These are phyloP conservation scores for Candida orba DNA, from an alignment of 805 yeast species.

Conservation along the genomic window DNA sequence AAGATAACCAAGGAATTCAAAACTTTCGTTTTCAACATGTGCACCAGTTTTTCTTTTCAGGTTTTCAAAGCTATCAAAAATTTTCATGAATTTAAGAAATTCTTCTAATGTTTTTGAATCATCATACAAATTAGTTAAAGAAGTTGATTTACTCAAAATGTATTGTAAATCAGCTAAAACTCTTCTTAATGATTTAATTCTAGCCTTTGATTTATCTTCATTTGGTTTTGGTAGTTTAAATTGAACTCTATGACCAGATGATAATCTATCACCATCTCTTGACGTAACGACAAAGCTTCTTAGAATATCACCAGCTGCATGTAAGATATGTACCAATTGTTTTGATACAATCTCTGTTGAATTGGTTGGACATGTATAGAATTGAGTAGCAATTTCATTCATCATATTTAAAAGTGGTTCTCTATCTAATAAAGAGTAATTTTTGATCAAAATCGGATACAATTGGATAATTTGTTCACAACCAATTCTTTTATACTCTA, in stretches of 20 bases:
- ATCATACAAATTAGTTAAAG: slow-evolving; percentile 26
- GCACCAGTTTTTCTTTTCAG: slow-evolving; percentile 56
- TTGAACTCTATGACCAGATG: no score
- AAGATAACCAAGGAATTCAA: slow-evolving; percentile 42
- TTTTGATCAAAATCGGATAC: slow-evolving; percentile 42
- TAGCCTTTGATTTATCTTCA: slow-evolving; percentile 10
- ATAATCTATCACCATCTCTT: slow-evolving; percentile 25
- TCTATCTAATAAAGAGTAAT: slow-evolving; percentile 58
- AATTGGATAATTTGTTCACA: slow-evolving; percentile 48
- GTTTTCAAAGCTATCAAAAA: slow-evolving; percentile 52
- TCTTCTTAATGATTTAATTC: slow-evolving; percentile 8
- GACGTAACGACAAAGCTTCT: slow-evolving; percentile 28
- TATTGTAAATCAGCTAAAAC: slow-evolving; percentile 12
- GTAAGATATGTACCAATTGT: slow-evolving; percentile 32
- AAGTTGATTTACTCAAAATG: slow-evolving; percentile 24
- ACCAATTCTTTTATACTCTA: slow-evolving; percentile 39
- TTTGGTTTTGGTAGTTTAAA: slow-evolving; percentile 5
- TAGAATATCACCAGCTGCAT: slow-evolving; percentile 39
- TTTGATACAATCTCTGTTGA: slow-evolving; percentile 41
- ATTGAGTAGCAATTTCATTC: slow-evolving; percentile 70
- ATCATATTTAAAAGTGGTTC: slow-evolving; percentile 82
- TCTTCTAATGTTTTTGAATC: slow-evolving; percentile 21
- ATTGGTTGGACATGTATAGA: slow-evolving; percentile 84
- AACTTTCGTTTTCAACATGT: slow-evolving; percentile 55
- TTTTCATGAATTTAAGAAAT: slow-evolving; percentile 33